phyloP scores from a whole-genome alignment of 495 filamentous ascomycete species.

The Aspergillus conjunctus region DNA sequence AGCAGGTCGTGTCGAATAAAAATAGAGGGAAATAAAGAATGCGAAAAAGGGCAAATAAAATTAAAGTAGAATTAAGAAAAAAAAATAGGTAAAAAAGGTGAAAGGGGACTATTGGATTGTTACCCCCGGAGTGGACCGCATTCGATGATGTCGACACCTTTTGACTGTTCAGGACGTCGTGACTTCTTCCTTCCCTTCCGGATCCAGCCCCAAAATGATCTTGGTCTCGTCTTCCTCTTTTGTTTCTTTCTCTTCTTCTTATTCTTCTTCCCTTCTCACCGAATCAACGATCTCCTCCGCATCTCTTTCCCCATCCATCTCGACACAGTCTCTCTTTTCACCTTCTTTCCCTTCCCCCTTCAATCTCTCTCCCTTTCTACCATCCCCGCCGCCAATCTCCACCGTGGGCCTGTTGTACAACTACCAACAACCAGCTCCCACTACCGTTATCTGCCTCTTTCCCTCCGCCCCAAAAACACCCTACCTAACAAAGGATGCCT shows the following conservation, averaged over 20 bases:
- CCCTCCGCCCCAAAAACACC: constrained; percentile 7
- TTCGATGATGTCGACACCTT: constrained; percentile 11
- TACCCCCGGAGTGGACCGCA: background rate
- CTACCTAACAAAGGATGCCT: constrained; percentile 12
- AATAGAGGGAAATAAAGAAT: constrained; percentile 4
- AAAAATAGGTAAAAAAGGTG: background rate
- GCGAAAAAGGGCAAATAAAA: background rate
- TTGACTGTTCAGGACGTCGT: background rate
- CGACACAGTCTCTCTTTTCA: constrained; percentile 4
- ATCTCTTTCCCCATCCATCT: constrained; percentile 6
- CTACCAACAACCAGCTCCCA: background rate
- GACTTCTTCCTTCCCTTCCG: constrained; percentile 10
- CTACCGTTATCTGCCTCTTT: constrained; percentile 5
- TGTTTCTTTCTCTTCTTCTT: background rate
- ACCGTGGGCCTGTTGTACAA: background rate
- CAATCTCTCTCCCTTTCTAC: constrained; percentile 1
- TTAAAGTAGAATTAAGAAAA: background rate
- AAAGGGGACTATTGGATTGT: background rate
- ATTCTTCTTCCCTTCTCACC: background rate
- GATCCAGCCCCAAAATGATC: constrained; percentile 18
- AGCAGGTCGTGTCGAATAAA: background rate
- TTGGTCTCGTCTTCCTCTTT: background rate
- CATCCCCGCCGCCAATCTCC: constrained; percentile 8
- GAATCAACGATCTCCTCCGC: background rate
- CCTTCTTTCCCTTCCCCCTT: constrained; percentile 10